Evolutionary conservation across 257 asterid species (phyloP).

Genomic region (Leonotis leonurus): DNA sequence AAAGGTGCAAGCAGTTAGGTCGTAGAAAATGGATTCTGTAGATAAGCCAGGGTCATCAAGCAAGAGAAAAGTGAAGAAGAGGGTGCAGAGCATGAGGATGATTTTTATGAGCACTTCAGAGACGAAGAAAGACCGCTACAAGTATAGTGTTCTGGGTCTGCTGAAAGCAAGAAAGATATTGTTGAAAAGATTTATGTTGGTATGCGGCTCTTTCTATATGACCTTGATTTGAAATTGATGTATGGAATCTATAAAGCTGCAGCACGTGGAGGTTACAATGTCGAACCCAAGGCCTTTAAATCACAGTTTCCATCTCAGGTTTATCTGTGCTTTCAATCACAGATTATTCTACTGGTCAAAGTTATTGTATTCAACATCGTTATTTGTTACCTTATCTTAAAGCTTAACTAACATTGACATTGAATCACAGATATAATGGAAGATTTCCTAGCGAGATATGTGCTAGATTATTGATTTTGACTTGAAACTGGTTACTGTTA

Average conservation of each 20-base stretch:
- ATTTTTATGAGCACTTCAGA: slow-evolving; percentile 84
- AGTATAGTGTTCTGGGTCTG: slow-evolving; percentile 72
- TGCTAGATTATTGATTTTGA: too few species aligned
- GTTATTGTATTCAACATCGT: background rate
- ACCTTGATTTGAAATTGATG: slow-evolving; percentile 67
- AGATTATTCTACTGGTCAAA: too few species aligned
- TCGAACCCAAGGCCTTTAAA: slow-evolving; percentile 80
- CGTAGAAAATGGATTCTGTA: slow-evolving; percentile 30
- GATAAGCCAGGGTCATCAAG: slow-evolving; percentile 41
- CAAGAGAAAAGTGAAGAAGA: slow-evolving; percentile 39
- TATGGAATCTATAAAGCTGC: slow-evolving; percentile 87
- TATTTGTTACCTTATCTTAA: background rate
- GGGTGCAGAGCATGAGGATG: slow-evolving; percentile 81
- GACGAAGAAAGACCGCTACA: slow-evolving; percentile 77
- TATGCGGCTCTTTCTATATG: slow-evolving; percentile 79
- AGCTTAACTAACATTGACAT: background rate
- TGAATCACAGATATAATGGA: background rate
- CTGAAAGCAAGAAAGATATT: slow-evolving; percentile 68
- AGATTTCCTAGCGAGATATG: background rate
- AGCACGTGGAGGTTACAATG: slow-evolving; percentile 77
- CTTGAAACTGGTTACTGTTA: slow-evolving; percentile 27
- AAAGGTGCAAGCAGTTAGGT: slow-evolving; percentile 13
- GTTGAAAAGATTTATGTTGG: slow-evolving; percentile 78
- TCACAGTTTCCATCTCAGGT: slow-evolving; percentile 96
- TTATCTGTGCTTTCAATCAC: slow-evolving; percentile 18